Conservation (phyloP, 1,284 basidiomycete species). For the Trichosporon sp. region DNA sequence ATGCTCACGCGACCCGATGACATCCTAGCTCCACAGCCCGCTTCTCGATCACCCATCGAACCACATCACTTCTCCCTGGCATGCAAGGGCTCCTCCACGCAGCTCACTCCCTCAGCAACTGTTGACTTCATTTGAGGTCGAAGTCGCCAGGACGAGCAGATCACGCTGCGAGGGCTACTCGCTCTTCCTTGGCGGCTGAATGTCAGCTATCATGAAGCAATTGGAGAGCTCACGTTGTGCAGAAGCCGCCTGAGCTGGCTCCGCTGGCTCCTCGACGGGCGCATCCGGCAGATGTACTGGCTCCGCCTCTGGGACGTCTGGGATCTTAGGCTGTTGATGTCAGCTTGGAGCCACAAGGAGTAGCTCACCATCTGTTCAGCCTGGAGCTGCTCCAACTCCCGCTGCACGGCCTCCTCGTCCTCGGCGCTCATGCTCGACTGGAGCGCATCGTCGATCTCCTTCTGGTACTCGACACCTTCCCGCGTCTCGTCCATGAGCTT, state of each 20-base stretch:
- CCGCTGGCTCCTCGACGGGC: slow-evolving; percentile 52
- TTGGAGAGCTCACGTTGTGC: not conserved
- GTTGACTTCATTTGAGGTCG: too few relatives aligned
- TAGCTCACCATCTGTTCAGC: slow-evolving; percentile 51
- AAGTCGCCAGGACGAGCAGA: too few relatives aligned
- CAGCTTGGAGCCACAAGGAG: not conserved
- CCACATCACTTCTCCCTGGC: too few relatives aligned
- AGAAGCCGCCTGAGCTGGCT: slow-evolving; percentile 19
- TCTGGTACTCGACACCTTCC: slow-evolving; percentile 87
- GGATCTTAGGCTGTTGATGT: slow-evolving; percentile 30
- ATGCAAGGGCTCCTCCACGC: too few relatives aligned
- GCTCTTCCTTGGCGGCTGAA: slow-evolving; percentile 34
- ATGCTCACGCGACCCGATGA: not conserved
- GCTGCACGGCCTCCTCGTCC: slow-evolving; percentile 89
- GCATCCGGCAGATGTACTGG: slow-evolving; percentile 51
- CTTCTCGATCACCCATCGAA: too few relatives aligned
- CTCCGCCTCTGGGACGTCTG: slow-evolving; percentile 26
- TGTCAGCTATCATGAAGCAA: not conserved
- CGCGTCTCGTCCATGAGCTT: slow-evolving; percentile 83
- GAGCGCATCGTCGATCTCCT: slow-evolving; percentile 87
- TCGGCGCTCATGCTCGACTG: slow-evolving; percentile 73
- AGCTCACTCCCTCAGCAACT: too few relatives aligned
- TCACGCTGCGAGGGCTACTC: slow-evolving; percentile 52
- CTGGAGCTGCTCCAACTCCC: slow-evolving; percentile 68
- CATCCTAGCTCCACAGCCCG: not conserved